Evolutionary conservation across 139 green algal species (phyloP).

Genomic region (Chlorella ohadii): DNA sequence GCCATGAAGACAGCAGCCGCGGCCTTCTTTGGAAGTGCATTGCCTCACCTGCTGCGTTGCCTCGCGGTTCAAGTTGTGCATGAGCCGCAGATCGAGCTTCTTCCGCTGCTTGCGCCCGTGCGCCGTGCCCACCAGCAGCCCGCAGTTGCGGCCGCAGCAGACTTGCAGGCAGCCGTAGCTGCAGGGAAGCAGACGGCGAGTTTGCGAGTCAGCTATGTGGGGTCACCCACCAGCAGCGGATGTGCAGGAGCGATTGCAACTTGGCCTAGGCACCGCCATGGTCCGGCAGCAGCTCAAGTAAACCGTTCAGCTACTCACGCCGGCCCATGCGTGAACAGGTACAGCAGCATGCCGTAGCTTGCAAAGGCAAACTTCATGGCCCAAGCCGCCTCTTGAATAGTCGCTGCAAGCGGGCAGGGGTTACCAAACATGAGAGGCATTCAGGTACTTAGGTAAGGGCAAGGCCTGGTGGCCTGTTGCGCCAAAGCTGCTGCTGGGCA

Average conservation of each 20-base stretch:
- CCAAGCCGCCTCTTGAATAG: constrained; percentile 42
- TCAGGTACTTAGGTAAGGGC: no score
- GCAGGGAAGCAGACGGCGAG: not conserved
- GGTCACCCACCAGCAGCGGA: no score
- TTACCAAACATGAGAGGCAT: no score
- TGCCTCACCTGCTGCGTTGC: constrained; percentile 53
- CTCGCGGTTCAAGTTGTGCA: constrained; percentile 55
- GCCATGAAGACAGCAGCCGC: no score
- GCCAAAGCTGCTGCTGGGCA: no score
- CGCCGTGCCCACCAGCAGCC: constrained; percentile 28
- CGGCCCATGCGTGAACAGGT: constrained; percentile 43
- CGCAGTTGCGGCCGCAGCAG: constrained; percentile 52
- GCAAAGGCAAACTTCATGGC: constrained; percentile 62
- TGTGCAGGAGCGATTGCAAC: no score
- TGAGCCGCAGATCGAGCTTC: constrained; percentile 38
- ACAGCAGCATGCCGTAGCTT: constrained; percentile 65
- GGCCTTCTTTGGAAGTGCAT: no score
- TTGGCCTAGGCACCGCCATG: no score
- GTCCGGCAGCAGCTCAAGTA: no score
- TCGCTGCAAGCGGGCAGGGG: not conserved
- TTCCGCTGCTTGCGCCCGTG: not conserved
- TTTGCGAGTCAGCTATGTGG: no score
- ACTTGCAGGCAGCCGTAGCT: constrained; percentile 53
- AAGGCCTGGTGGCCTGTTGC: no score
- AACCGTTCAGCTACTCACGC: constrained; percentile 12